Base-by-base conservation (phyloP, 140 eudicot species). In the Anethum foeniculum region DNA sequence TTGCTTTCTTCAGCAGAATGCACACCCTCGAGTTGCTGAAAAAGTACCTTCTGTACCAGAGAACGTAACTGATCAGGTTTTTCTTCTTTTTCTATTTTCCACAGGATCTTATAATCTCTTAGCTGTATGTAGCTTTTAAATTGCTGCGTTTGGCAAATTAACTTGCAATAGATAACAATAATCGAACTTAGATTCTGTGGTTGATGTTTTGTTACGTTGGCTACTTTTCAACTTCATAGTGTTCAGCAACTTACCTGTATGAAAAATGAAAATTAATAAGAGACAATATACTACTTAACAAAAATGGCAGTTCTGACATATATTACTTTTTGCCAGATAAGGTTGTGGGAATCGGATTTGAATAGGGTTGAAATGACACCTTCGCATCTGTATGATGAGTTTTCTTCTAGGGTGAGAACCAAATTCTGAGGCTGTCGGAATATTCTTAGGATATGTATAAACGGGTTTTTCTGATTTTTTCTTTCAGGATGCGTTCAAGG, bases 271-370 rank as follows among this genome's bases (percentile, higher is more conserved):
- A 56, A 56, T 56, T 23, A 60, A n/a, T n/a, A 9, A n/a, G 1
- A 9, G 15, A 9, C 0, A 60, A 60, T 60, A n/a, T 23, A 23
- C 68, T 23, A 36, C 36, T 32, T 1, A 2, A 71, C 6, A 7
- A 10, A 32, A 0, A 41, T 27, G 43, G 30, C 30, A 73, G 18
- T 75, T 47, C 60, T 75, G 64, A 75, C 21, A 77, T 18, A 6
- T 46, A 28, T 1, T 75, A 74, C 74, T 76, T n/a, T 68, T 19
- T 85, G 30, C 71, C 96, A 90, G 98, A 84, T 94, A 75, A 85
- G 98, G 83, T 83, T 95, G 84, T 95, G 99, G 99, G 99, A 95
- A 86, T 89, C 97, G 6, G 99, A 92, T 86, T 79, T 95, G 83
- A 95, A 95, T 67, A 87, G 97, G 84, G 97, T 95, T 71, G 99